Conservation (phyloP, 352 stramenopile genomes). For the Saprolegnia parasitica region DNA sequence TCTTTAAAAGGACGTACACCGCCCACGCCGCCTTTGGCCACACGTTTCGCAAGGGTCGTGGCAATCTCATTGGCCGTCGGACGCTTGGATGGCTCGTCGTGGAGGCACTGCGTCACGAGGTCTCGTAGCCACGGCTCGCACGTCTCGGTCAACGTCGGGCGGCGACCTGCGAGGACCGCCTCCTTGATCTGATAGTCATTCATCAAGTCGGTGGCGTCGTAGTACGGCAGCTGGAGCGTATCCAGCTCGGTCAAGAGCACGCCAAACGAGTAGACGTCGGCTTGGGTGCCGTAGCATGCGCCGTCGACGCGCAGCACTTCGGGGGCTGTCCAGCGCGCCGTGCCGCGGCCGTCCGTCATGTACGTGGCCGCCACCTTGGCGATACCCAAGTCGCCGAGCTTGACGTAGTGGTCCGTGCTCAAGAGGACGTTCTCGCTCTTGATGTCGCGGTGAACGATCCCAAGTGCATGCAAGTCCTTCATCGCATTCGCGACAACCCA, state of each 20-base stretch:
- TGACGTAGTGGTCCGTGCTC: conserved; percentile 32
- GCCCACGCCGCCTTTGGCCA: no score
- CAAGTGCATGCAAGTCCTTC: background rate
- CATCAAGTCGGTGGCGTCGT: no score
- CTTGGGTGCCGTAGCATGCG: conserved; percentile 34
- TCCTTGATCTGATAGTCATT: no score
- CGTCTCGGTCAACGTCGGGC: no score
- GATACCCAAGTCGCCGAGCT: conserved; percentile 36
- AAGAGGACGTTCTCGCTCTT: conserved; percentile 32
- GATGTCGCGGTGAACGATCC: conserved; percentile 18
- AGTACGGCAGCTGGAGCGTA: conserved; percentile 21
- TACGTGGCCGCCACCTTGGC: conserved; percentile 20
- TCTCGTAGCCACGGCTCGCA: no score
- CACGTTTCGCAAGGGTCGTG: no score
- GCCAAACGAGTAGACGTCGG: conserved; percentile 37
- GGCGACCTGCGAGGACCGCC: no score
- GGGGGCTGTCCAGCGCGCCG: conserved; percentile 33
- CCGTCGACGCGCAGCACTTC: conserved; percentile 34
- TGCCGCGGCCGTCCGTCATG: conserved; percentile 35
- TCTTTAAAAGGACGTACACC: no score
- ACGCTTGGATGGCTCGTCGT: no score
- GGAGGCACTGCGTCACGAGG: no score
- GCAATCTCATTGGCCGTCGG: no score
- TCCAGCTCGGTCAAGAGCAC: conserved; percentile 34
- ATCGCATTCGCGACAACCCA: conserved; percentile 1